These are phyloP conservation scores for Hymenoscyphus salicellus DNA, from an alignment of 2,329 filamentous ascomycete species.

Conservation along the genomic window DNA sequence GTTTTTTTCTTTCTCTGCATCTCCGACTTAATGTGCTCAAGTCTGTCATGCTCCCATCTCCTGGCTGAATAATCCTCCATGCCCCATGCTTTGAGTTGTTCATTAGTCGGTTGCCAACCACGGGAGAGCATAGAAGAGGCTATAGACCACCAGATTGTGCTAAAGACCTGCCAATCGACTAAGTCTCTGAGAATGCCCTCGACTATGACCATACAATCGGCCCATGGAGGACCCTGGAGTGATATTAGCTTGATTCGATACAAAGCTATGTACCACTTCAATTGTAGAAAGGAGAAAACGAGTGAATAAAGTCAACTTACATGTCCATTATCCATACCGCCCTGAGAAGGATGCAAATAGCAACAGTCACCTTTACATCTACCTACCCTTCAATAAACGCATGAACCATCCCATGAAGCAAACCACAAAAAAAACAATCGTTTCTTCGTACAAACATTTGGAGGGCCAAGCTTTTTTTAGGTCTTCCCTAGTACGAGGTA, in stretches of 20 bases:
- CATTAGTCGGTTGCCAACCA: background rate
- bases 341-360: background rate
- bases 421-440: background rate
- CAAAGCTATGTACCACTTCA: no score
- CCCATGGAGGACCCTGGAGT: background rate
- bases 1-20: background rate
- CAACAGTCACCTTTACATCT: background rate
- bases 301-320: background rate
- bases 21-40: background rate
- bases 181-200: background rate
- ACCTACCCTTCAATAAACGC: background rate
- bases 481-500: background rate
- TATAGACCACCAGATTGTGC: background rate
- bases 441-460: background rate
- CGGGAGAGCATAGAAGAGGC: background rate
- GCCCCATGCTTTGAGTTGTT: background rate
- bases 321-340: background rate
- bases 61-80: background rate
- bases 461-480: background rate
- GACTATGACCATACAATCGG: background rate
- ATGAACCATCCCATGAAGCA: background rate
- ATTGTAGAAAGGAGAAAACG: background rate
- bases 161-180: background rate
- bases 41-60: background rate
- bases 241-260: background rate